Percentiles rank a stretch among this genome's conserved stretches.
Evolutionary conservation across 371 early-diverging fungal genomes (phyloP).

Genomic region (Actinomortierella wolfii): DNA sequence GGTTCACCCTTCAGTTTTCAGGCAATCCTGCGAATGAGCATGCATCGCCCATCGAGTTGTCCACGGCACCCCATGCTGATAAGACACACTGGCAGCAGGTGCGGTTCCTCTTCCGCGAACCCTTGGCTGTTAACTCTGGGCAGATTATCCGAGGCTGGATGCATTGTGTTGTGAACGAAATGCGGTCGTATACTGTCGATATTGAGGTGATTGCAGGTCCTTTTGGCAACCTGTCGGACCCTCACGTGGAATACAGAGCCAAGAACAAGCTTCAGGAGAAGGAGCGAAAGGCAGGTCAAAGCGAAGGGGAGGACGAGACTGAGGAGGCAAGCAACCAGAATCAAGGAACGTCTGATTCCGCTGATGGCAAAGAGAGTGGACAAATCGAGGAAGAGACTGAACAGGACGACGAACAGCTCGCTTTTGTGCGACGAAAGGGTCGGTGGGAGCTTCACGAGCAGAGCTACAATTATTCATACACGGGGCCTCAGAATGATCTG

Average conservation of each 20-base stretch:
- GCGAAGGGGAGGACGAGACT: conserved; percentile 6
- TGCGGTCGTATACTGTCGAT: conserved; percentile 90
- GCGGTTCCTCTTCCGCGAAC: conserved; percentile 91
- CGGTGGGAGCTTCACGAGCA: conserved; percentile 94
- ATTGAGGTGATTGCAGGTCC: conserved; percentile 56
- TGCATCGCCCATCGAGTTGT: conserved; percentile 61
- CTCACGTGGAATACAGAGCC: conserved; percentile 35
- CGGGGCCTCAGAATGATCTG: conserved; percentile 54
- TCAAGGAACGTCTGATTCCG: not conserved
- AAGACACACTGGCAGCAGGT: conserved; percentile 99
- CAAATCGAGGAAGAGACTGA: conserved; percentile 18
- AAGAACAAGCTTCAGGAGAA: conserved; percentile 26
- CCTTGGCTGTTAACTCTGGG: conserved; percentile 93
- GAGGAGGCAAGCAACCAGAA: conserved; percentile 13
- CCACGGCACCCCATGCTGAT: conserved; percentile 85
- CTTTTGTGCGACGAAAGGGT: conserved; percentile 62
- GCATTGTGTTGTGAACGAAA: conserved; percentile 84
- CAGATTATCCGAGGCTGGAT: conserved; percentile 87
- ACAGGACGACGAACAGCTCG: conserved; percentile 25
- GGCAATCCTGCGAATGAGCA: conserved; percentile 35
- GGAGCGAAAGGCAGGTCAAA: conserved; percentile 5
- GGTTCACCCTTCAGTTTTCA: conserved; percentile 92
- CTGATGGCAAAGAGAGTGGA: conserved; percentile 12
- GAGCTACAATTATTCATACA: conserved; percentile 83
- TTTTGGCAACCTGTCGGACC: conserved; percentile 29